Percentiles rank a stretch among this genome's conserved stretches.
Evolutionary conservation across 495 filamentous ascomycete genomes (phyloP).

Genomic region (Cudoniella acicularis): DNA sequence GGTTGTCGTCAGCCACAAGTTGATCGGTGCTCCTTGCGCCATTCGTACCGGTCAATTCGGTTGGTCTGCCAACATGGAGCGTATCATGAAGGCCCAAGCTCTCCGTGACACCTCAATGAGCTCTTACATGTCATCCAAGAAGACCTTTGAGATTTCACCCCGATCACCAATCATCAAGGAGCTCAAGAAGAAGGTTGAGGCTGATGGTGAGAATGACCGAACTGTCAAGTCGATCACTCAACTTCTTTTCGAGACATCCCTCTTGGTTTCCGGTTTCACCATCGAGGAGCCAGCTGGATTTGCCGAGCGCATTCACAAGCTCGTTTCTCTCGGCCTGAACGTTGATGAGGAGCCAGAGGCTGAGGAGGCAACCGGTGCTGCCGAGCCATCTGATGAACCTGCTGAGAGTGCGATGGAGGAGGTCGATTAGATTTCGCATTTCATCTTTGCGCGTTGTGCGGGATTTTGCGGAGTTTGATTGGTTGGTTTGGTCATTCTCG

Average conservation of each 20-base stretch:
- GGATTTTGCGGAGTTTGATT: slow-evolving; percentile 26
- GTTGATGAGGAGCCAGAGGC: slow-evolving; percentile 87
- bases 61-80: slow-evolving; percentile 99
- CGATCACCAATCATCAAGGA: slow-evolving; percentile 97
- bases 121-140: slow-evolving; percentile 99
- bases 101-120: slow-evolving; percentile 99
- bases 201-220: slow-evolving; percentile 95
- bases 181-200: slow-evolving; percentile 96
- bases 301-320: slow-evolving; percentile 98
- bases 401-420: slow-evolving; percentile 65
- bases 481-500: slow-evolving; percentile 14
- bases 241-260: slow-evolving; percentile 96
- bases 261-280: slow-evolving; percentile 97
- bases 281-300: slow-evolving; percentile 98
- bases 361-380: slow-evolving; percentile 56
- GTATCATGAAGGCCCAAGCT: slow-evolving; percentile 99
- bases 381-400: slow-evolving; percentile 47
- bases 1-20: slow-evolving; percentile 98
- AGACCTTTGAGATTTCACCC: slow-evolving; percentile 99
- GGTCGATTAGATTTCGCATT: slow-evolving; percentile 48
- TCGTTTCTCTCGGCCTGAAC: slow-evolving; percentile 93
- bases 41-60: slow-evolving; percentile 99
- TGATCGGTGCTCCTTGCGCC: slow-evolving; percentile 90
- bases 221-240: slow-evolving; percentile 98
- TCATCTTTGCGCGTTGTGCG: slow-evolving; percentile 15